Evolutionary conservation across 2,329 filamentous ascomycete genomes (phyloP).

Genomic region (Corinectria fuckeliana): DNA sequence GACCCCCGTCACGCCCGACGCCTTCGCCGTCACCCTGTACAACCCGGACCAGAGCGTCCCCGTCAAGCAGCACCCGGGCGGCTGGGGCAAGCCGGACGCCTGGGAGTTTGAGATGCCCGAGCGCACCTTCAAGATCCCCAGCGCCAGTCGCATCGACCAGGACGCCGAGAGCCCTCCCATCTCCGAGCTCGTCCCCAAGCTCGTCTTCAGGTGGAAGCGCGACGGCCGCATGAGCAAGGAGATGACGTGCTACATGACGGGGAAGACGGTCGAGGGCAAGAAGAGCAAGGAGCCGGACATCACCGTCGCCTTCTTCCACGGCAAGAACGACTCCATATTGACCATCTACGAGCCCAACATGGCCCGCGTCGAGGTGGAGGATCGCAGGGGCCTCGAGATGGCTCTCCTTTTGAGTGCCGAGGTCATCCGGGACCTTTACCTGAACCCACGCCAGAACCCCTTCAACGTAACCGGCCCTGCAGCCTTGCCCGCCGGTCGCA

Average conservation of each 20-base stretch:
- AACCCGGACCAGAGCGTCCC: conserved; percentile 86
- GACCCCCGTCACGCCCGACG: conserved; percentile 74
- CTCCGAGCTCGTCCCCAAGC: conserved; percentile 68
- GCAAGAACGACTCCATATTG: conserved; percentile 68
- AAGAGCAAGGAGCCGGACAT: conserved; percentile 95
- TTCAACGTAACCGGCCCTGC: conserved; percentile 73
- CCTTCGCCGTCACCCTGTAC: conserved; percentile 88
- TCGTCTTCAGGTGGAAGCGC: conserved; percentile 87
- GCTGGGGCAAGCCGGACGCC: conserved; percentile 79
- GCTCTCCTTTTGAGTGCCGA: conserved; percentile 71
- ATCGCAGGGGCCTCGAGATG: conserved; percentile 90
- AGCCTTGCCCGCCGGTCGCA: conserved; percentile 26
- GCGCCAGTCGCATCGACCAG: conserved; percentile 77
- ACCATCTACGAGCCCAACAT: conserved; percentile 95
- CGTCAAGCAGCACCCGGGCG: conserved; percentile 73
- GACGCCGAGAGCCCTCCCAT: conserved; percentile 55
- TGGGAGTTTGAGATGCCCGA: conserved; percentile 96
- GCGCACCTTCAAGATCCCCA: conserved; percentile 82
- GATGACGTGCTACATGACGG: conserved; percentile 86
- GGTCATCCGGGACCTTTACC: conserved; percentile 70
- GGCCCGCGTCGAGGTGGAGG: conserved; percentile 88
- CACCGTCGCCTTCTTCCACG: conserved; percentile 85
- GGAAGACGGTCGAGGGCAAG: conserved; percentile 76
- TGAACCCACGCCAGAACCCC: conserved; percentile 70
- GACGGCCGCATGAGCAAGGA: conserved; percentile 87